A percentile compares a stretch with the other conserved stretches of the same genome.
Conservation (phyloP, 1,284 basidiomycete genomes). For the Exobasidium rhododendri region DNA sequence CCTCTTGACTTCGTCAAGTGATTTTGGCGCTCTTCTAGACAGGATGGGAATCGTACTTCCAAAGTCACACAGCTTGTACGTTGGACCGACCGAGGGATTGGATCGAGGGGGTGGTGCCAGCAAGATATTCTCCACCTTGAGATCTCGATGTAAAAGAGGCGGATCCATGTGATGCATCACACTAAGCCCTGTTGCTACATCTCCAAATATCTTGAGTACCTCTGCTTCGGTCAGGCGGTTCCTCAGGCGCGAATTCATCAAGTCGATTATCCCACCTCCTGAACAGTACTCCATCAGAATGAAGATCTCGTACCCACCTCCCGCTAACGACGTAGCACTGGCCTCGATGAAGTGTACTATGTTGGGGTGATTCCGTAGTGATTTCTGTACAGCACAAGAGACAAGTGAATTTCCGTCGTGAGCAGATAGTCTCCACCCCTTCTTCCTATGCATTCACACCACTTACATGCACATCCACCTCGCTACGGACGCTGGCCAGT, state of each 20-base stretch:
- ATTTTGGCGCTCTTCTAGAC: constrained; percentile 33
- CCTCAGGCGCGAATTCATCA: constrained; percentile 87
- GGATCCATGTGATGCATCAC: constrained; percentile 84
- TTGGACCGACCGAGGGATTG: constrained; percentile 28
- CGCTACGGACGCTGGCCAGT: constrained; percentile 90
- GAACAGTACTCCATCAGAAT: constrained; percentile 97
- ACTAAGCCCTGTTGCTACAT: constrained; percentile 47
- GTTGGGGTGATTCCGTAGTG: constrained; percentile 65
- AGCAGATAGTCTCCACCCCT: too few species aligned
- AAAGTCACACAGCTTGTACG: constrained; percentile 97
- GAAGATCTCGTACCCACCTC: constrained; percentile 85
- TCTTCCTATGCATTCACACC: too few species aligned
- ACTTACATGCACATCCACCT: constrained; percentile 96
- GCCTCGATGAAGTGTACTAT: constrained; percentile 90
- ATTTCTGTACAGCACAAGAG: neutral
- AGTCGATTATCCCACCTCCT: constrained; percentile 94
- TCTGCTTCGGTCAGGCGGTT: constrained; percentile 90
- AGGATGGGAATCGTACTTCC: constrained; percentile 74
- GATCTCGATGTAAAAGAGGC: constrained; percentile 87
- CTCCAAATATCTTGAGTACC: constrained; percentile 85
- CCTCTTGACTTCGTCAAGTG: constrained; percentile 63
- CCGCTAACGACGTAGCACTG: constrained; percentile 59
- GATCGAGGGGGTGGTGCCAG: constrained; percentile 55
- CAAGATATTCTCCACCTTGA: constrained; percentile 94
- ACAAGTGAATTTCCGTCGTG: too few species aligned